Evolutionary conservation across 768 basidiomycete genomes (phyloP), one percentile per base, ranked within the genome.

Genomic region (Serendipita sp.): DNA sequence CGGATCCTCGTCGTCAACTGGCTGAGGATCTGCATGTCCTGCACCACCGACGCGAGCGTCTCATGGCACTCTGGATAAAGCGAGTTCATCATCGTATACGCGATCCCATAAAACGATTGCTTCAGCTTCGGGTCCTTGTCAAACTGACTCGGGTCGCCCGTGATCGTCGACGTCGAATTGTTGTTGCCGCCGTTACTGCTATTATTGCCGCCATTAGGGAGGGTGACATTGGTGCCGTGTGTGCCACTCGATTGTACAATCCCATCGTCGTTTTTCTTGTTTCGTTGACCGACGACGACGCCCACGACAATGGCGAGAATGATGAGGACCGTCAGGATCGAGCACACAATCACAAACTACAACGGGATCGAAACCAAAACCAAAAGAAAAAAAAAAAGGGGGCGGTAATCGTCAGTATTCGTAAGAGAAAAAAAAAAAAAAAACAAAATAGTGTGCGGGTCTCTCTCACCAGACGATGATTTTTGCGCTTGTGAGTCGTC

Each of bases 71-170:
- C 69, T 0, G 89, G 89, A 24, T 84, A 71, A 66, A 84, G 82
- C n/a, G 84, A 82, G 42, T 83, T 83, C 20, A 75, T 74, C 7
- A 92, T 91, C 0, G 90, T 91, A 72, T 95, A 95, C 0, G 92
- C 92, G 24, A 95, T 69, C 3, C 88, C 92, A 70, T 85, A 95
- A 74, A 96, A 89, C 0, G 82, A 78, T 66, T 87, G 81, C 65
- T 84, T 78, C 58, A 95, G 73, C 33, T 78, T 77, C 2, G 80
- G 60, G 71, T 94, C 80, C 73, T 84, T 86, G 20, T 73, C 71
- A 72, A 94, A 96, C 17, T 78, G 78, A 72, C 83, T 90, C 2
- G 92, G 90, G 71, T 94, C 88, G 67, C 53, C 31, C 17, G 24
- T 31, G 11, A 28, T n/a, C 9, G 22, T 42, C 42, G 20, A 11